Base-by-base conservation (phyloP, 1,139 yeast genomes). In the Debaryomycetaceae sp. region DNA sequence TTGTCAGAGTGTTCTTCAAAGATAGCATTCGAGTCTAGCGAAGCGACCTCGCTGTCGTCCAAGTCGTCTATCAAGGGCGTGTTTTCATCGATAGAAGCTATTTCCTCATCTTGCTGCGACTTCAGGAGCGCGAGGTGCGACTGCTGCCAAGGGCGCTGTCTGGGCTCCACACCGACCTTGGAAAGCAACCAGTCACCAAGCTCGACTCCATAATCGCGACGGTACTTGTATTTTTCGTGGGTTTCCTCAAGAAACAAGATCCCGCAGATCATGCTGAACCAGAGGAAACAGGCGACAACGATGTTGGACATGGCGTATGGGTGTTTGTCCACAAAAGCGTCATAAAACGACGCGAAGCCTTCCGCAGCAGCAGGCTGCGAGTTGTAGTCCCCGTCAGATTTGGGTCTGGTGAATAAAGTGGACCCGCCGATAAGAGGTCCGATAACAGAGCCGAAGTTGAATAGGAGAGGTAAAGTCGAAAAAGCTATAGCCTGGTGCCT, bases 301-400 rank as follows among this genome's bases (percentile, higher is more conserved):
- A 82, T 51, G 52, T 81, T 82, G 4, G 85, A 80, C 46, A 81
- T 59, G 1, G 83, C 79, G 51, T 79, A 82, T 0, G 87, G 87
- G 52, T 70, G 68, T 32, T 55, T 58, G 16, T 63, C 54, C 26
- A 75, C 63, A 42, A 78, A 56, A 9, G 40, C 41, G 15, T 63
- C 55, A 48, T 53, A 54, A 36, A 42, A 37, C 14, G 50, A 40
- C 16, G 46, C 42, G 13, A 14, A 7, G 13, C 29, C 16, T 5
- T 16, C 22, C 6, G 28, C 9, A 35, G 38, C 26, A 13, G 26
- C 31, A 30, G n/a, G n/a, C n/a, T 34, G 14, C 5, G 31, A 9
- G 8, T 35, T 19, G 19, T 35, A 35, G 14, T 14, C 26, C 5
- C 34, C 28, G 14, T 37, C 33, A 5, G 37, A 17, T 18, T 30